These are phyloP conservation scores for Amylostereum areolatum DNA, from an alignment of 1,284 basidiomycete genomes.

Conservation along the genomic window DNA sequence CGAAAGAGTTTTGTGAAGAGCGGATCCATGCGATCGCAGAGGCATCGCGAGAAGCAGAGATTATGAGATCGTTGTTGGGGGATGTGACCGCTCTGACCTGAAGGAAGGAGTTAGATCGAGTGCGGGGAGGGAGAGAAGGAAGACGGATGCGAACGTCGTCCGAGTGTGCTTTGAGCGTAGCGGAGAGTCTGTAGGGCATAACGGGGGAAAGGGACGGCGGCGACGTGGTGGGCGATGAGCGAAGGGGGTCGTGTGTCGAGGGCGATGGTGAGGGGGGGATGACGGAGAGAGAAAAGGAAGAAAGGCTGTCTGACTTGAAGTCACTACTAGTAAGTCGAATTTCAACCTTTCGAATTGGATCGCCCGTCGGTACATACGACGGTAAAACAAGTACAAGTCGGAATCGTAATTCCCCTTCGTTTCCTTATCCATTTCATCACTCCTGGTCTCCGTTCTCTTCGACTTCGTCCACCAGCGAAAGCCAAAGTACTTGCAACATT, in stretches of 20 bases:
- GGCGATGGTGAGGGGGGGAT: not conserved
- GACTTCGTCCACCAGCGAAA: too few relatives aligned
- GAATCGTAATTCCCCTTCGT: too few relatives aligned
- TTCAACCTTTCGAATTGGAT: not conserved
- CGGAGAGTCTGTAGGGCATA: conserved; percentile 84
- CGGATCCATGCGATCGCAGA: conserved; percentile 84
- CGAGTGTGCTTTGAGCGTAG: conserved; percentile 65
- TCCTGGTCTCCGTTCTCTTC: too few relatives aligned
- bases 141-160: conserved; percentile 56
- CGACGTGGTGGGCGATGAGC: not conserved
- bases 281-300: conserved; percentile 1
- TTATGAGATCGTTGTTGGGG: conserved; percentile 64
- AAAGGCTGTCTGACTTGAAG: not conserved
- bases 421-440: too few relatives aligned
- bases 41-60: conserved; percentile 87
- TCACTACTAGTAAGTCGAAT: not conserved
- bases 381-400: too few relatives aligned
- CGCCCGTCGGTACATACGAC: too few relatives aligned
- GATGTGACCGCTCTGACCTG: conserved; percentile 74
- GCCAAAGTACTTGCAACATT: too few relatives aligned
- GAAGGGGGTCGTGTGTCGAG: too few relatives aligned
- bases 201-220: conserved; percentile 11
- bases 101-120: conserved; percentile 18
- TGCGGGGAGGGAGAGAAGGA: conserved; percentile 3
- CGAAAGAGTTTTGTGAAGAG: conserved; percentile 44